phyloP scores from a whole-genome alignment of 208 protist genomes.

The Tritrichomonas musculus region DNA sequence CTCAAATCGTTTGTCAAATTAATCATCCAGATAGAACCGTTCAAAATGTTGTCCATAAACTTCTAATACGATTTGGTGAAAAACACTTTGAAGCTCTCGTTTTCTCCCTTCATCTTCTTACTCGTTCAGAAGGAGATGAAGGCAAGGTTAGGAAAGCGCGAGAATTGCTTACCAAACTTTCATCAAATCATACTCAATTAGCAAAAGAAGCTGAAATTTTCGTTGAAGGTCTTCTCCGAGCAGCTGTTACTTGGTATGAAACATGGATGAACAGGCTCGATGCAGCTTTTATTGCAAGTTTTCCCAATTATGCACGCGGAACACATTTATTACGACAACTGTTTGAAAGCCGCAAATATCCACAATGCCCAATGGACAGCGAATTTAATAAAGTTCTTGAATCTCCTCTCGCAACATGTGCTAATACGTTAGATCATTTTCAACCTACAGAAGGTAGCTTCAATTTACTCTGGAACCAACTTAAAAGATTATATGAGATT shows the following conservation, averaged over 20 bases:
- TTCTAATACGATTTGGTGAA: not conserved
- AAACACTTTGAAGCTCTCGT: not conserved
- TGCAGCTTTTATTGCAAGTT: not conserved
- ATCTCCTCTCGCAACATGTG: not conserved
- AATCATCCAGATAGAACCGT: not conserved
- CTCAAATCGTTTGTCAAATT: slow-evolving; percentile 26
- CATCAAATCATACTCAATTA: not conserved
- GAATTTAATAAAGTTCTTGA: not conserved
- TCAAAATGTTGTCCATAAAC: not conserved
- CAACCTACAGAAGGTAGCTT: not conserved
- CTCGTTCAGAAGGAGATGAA: not conserved
- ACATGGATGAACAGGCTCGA: not conserved
- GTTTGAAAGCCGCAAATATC: not conserved
- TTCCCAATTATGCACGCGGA: not conserved
- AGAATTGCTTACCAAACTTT: not conserved
- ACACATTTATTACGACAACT: not conserved
- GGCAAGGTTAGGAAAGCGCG: not conserved
- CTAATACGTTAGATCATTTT: not conserved
- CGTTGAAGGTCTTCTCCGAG: not conserved
- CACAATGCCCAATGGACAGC: not conserved
- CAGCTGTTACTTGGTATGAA: not conserved
- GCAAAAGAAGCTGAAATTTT: not conserved
- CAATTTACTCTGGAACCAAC: not conserved
- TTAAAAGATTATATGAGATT: not conserved
- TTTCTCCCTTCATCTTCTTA: not conserved